Evolutionary conservation across 306 rosid species (phyloP).

Genomic region (Cicer judaicum): DNA sequence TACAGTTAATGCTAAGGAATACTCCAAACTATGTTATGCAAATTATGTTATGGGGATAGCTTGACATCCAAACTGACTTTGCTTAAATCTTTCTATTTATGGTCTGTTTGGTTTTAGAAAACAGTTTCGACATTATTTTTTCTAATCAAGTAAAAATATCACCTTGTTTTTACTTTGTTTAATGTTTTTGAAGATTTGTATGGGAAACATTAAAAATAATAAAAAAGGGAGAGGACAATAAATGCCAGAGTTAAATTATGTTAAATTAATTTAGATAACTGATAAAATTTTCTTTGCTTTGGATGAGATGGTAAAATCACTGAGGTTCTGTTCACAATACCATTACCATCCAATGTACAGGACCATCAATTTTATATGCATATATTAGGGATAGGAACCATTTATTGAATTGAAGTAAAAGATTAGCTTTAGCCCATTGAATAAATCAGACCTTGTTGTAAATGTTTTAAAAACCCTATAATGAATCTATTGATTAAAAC

Average conservation of each 20-base stretch:
- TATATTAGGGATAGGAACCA: too few species aligned
- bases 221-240: neutral
- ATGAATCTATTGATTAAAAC: neutral
- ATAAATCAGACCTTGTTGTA: too few species aligned
- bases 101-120: neutral
- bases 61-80: conserved; percentile 17
- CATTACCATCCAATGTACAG: too few species aligned
- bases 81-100: conserved; percentile 12
- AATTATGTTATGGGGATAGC: conserved; percentile 15
- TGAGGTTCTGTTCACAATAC: too few species aligned
- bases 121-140: neutral
- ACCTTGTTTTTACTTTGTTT: neutral
- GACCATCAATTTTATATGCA: too few species aligned
- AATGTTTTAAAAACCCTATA: too few species aligned
- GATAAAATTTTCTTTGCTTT: too few species aligned
- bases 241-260: neutral
- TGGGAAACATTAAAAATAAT: neutral
- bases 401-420: too few species aligned
- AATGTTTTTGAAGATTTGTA: neutral
- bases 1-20: neutral
- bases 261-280: too few species aligned
- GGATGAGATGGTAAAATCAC: too few species aligned
- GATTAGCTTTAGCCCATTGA: too few species aligned
- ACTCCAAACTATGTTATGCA: neutral
- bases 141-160: neutral